Evolutionary conservation across 148 eudicot species (phyloP), one percentile per base, ranked within the genome.

Genomic region (Chenopodium berlandieri): DNA sequence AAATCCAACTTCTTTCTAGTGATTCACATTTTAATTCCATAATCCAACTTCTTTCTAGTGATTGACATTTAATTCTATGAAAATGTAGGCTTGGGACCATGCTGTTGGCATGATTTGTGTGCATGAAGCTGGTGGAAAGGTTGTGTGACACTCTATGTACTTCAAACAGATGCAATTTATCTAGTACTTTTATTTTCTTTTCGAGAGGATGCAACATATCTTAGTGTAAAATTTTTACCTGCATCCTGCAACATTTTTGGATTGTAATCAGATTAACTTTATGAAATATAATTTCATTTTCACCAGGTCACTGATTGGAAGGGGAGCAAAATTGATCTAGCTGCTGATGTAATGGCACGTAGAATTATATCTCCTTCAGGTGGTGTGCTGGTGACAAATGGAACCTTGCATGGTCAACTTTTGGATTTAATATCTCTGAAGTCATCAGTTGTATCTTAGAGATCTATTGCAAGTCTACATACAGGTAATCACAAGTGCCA

Each of bases 51-150:
- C 73, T 25, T 63, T n/a, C 40, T n/a, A n/a, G 64, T 54, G 67
- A 56, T 76, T 23, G 20, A 73, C 30, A n/a, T 64, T 80, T 31
- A 79, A 52, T 81, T 83, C 48, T 34, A 75, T 74, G 67, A 48
- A 78, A 48, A 75, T 86, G 75, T 66, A 96, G 99, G 90, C 87
- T 23, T 96, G 99, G 99, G 99, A 96, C 82, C 99, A 96, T 83
- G 97, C 91, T 76, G 93, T 90, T 86, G 99, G 99, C 79, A 88
- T 92, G 79, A 92, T 96, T 78, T 96, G 99, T 79, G 94, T 96
- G 80, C 92, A 85, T 75, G 99, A 96, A 89, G 98, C 99, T 19
- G 98, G 99, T 25, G 99, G 99, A 80, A 88, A 90, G 99, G 99
- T 94, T 80, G 86, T 62, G 25, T 75, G 68, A 75, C 77, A 23